phyloP scores from a whole-genome alignment of 2,329 filamentous ascomycete genomes.

The Penicillium psychrosexuale region DNA sequence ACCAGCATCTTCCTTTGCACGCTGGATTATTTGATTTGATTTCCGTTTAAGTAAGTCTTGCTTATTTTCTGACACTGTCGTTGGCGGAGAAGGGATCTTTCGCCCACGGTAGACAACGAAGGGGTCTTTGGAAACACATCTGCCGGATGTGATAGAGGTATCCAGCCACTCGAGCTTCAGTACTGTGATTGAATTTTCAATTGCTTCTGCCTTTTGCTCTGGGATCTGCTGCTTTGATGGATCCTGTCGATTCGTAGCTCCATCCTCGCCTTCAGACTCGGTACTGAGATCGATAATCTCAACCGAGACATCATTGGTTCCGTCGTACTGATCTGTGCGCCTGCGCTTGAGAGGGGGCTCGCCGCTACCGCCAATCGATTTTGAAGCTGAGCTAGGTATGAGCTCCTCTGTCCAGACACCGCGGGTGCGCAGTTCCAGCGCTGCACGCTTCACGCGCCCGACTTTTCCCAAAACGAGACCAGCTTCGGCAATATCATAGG shows the following conservation, averaged over 20 bases:
- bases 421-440: constrained; percentile 70
- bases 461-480: constrained; percentile 72
- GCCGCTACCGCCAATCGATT: not conserved
- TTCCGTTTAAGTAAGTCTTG: not conserved
- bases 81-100: constrained; percentile 35
- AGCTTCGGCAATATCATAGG: constrained; percentile 69
- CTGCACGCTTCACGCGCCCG: constrained; percentile 64
- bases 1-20: constrained; percentile 52
- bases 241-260: constrained; percentile 12
- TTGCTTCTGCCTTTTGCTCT: not conserved
- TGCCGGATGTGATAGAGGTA: constrained; percentile 44
- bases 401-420: constrained; percentile 54
- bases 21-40: constrained; percentile 47
- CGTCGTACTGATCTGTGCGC: constrained; percentile 5
- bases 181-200: constrained; percentile 45
- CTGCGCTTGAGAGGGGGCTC: constrained; percentile 30
- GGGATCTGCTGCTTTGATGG: constrained; percentile 8
- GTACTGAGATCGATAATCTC: constrained; percentile 31
- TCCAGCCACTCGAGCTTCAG: constrained; percentile 55
- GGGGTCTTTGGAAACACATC: constrained; percentile 46
- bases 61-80: not conserved
- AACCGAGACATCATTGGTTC: not conserved
- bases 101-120: constrained; percentile 53
- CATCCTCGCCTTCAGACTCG: constrained; percentile 32
- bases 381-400: not conserved